phyloP scores from a whole-genome alignment of 208 protist genomes.

The Acanthamoeba healyi region DNA sequence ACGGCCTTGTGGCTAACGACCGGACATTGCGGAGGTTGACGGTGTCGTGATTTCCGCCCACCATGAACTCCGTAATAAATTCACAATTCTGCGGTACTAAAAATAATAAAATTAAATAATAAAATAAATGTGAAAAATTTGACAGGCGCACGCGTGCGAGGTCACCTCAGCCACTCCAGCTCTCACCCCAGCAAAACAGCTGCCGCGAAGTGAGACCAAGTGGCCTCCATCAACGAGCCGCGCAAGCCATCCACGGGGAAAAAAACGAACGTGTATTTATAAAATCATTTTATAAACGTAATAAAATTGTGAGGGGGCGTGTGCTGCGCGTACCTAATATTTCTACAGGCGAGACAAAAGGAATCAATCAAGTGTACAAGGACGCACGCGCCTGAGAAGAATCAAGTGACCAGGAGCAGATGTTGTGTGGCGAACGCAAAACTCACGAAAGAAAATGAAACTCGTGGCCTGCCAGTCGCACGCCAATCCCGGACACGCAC shows the following conservation, averaged over 20 bases:
- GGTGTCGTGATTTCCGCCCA: background rate
- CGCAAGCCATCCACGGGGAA: too few species aligned
- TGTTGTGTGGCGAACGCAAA: background rate
- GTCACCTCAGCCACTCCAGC: background rate
- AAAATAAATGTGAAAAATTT: background rate
- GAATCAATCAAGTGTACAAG: background rate
- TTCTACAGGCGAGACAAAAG: background rate
- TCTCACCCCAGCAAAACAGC: too few species aligned
- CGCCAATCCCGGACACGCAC: background rate
- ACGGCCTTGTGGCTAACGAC: background rate
- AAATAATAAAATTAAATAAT: background rate
- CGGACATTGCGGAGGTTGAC: background rate
- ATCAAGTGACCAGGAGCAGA: background rate
- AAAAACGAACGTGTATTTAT: too few species aligned
- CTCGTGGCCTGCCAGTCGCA: background rate
- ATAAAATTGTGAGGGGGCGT: too few species aligned
- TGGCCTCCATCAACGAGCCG: too few species aligned
- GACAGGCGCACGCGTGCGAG: background rate
- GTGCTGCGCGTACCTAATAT: background rate
- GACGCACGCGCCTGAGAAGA: too few species aligned
- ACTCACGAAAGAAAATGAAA: background rate
- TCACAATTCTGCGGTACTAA: background rate
- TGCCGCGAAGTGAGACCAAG: too few species aligned
- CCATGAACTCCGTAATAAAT: background rate
- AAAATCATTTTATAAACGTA: too few species aligned